These are phyloP conservation scores for Euptelea pleiosperma DNA, from an alignment of 164 flowering plant species.

Conservation along the genomic window DNA sequence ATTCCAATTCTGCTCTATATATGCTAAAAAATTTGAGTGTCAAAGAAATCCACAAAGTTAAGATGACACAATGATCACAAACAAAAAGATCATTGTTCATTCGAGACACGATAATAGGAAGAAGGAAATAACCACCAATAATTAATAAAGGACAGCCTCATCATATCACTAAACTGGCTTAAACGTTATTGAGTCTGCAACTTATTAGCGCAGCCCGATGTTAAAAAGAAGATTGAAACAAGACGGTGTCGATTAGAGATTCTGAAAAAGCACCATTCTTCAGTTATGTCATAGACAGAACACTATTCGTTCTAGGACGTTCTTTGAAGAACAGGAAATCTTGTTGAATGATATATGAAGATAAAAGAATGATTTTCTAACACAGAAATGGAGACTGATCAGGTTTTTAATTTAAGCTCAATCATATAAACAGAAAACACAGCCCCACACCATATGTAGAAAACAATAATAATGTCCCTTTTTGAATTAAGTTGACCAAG, in stretches of 20 bases:
- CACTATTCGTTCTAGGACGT: constrained; percentile 6
- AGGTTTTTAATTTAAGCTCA: constrained; percentile 2
- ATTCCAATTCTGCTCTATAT: no score
- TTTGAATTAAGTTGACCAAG: not conserved
- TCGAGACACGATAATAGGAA: not conserved
- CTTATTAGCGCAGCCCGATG: not conserved
- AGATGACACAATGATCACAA: not conserved
- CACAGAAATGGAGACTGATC: constrained; percentile 13
- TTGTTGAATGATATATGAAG: constrained; percentile 21
- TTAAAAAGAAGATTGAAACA: not conserved
- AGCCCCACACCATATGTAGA: constrained; percentile 13
- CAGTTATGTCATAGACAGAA: constrained; percentile 1
- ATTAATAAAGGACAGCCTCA: not conserved
- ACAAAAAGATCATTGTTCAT: not conserved
- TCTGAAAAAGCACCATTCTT: not conserved
- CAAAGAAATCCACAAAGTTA: no score
- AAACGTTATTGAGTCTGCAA: no score
- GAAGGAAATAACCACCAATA: not conserved
- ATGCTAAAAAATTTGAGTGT: no score
- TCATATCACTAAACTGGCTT: constrained; percentile 1
- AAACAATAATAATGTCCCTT: constrained; percentile 10
- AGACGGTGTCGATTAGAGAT: no score
- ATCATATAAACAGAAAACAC: constrained; percentile 14
- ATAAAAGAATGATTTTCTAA: constrained; percentile 19
- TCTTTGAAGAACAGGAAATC: constrained; percentile 14